A percentile compares a stretch with the other conserved stretches of the same genome.
phyloP scores from a whole-genome alignment of 805 yeast species.

The Hanseniaspora vineae region DNA sequence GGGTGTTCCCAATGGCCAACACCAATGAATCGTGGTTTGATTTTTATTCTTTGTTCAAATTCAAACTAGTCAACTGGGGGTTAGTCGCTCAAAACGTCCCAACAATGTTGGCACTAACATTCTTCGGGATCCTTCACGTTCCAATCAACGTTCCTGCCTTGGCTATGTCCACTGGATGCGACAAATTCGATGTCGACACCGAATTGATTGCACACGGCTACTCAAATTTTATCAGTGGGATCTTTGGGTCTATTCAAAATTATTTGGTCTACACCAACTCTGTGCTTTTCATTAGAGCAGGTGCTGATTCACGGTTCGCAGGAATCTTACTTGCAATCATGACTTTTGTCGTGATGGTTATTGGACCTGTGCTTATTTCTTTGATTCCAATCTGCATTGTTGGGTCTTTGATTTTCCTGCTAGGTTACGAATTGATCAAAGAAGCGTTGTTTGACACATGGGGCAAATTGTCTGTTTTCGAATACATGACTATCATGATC shows the following conservation, averaged over 20 bases:
- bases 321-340: conserved; percentile 82
- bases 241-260: conserved; percentile 81
- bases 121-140: conserved; percentile 90
- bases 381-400: conserved; percentile 93
- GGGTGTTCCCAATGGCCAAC: conserved; percentile 53
- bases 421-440: conserved; percentile 80
- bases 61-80: conserved; percentile 62
- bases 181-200: conserved; percentile 73
- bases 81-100: conserved; percentile 62
- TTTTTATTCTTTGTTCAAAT: conserved; percentile 63
- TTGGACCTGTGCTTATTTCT: conserved; percentile 89
- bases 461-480: conserved; percentile 62
- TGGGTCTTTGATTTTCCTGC: conserved; percentile 76
- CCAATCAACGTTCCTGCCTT: conserved; percentile 97
- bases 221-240: conserved; percentile 76
- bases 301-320: conserved; percentile 81
- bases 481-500: conserved; percentile 69
- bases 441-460: conserved; percentile 81
- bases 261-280: conserved; percentile 92
- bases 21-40: conserved; percentile 80
- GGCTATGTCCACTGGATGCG: conserved; percentile 81
- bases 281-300: conserved; percentile 82
- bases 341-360: conserved; percentile 67
- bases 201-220: conserved; percentile 93
- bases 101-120: conserved; percentile 89